Evolutionary conservation across 768 basidiomycete genomes (phyloP).

Genomic region (Naematelia encephala): DNA sequence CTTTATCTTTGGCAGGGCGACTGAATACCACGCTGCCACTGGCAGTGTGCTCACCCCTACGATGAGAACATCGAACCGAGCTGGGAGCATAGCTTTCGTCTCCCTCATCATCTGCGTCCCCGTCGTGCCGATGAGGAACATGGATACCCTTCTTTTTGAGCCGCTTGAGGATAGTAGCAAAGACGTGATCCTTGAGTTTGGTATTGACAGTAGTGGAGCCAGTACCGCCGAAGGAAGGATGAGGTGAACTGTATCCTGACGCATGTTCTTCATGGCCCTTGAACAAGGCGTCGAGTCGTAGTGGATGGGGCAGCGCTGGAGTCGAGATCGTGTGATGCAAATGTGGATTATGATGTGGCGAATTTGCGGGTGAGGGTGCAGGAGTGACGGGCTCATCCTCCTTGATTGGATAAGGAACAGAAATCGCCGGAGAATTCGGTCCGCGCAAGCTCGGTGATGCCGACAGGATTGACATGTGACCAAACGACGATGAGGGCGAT

Average conservation of each 20-base stretch:
- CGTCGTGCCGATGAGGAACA: conserved; percentile 17
- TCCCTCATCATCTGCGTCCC: conserved; percentile 58
- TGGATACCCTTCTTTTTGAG: conserved; percentile 38
- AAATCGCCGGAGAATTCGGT: conserved; percentile 10
- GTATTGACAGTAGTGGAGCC: conserved; percentile 93
- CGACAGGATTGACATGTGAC: conserved; percentile 21
- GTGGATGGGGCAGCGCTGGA: conserved; percentile 30
- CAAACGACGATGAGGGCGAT: conserved; percentile 33
- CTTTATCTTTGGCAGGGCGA: conserved; percentile 12
- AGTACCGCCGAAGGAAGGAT: conserved; percentile 68
- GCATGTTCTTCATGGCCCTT: background rate
- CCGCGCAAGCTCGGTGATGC: conserved; percentile 22
- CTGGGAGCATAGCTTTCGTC: conserved; percentile 10
- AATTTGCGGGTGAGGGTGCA: conserved; percentile 29
- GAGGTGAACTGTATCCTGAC: conserved; percentile 29
- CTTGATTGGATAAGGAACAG: conserved; percentile 25
- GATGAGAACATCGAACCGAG: background rate
- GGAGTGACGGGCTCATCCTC: conserved; percentile 34
- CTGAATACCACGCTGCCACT: conserved; percentile 1
- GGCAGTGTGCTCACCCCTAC: conserved; percentile 1
- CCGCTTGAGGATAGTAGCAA: conserved; percentile 73
- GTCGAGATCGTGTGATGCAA: conserved; percentile 47
- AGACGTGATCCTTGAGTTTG: conserved; percentile 90
- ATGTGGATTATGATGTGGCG: conserved; percentile 8
- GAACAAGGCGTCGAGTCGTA: conserved; percentile 10